These are phyloP conservation scores for Fusarium sterilihyphosum DNA, from an alignment of 2,329 filamentous ascomycete species.

Conservation along the genomic window DNA sequence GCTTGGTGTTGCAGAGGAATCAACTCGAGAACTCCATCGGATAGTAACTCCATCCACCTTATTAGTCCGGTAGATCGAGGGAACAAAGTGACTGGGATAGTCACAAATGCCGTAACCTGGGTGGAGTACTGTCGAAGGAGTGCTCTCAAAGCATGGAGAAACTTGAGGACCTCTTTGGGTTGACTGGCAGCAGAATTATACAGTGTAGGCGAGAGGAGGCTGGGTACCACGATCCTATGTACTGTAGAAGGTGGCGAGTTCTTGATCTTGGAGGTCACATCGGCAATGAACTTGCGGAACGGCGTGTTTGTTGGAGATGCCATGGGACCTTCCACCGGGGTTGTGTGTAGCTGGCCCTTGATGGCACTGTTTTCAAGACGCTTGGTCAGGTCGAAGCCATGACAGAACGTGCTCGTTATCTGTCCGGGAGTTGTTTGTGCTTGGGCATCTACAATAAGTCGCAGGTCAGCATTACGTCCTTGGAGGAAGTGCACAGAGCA, in stretches of 20 bases:
- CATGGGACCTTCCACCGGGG: slow-evolving; percentile 54
- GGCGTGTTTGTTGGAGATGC: slow-evolving; percentile 37
- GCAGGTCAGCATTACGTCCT: not conserved
- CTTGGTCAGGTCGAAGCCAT: slow-evolving; percentile 77
- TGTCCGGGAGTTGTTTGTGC: slow-evolving; percentile 34
- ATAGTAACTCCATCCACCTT: slow-evolving; percentile 86
- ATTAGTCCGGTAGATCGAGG: slow-evolving; percentile 79
- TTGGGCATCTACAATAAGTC: slow-evolving; percentile 31
- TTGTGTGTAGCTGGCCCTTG: slow-evolving; percentile 61
- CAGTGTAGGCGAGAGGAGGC: slow-evolving; percentile 83
- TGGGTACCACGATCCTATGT: slow-evolving; percentile 87
- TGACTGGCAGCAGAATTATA: slow-evolving; percentile 76
- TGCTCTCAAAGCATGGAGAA: slow-evolving; percentile 80
- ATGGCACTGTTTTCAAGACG: slow-evolving; percentile 62
- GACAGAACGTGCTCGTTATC: slow-evolving; percentile 65
- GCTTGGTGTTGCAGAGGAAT: slow-evolving; percentile 71
- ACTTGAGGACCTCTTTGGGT: slow-evolving; percentile 80
- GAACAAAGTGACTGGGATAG: slow-evolving; percentile 82
- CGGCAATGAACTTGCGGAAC: slow-evolving; percentile 71
- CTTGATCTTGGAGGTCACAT: slow-evolving; percentile 65
- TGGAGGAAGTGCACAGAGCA: slow-evolving; percentile 40
- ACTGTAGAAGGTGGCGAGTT: slow-evolving; percentile 68
- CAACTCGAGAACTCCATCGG: slow-evolving; percentile 87
- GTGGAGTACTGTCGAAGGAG: slow-evolving; percentile 74
- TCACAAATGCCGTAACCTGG: slow-evolving; percentile 76